These are phyloP conservation scores for Aquanectria penicillioides DNA, from an alignment of 2,329 filamentous ascomycete genomes.

Conservation along the genomic window DNA sequence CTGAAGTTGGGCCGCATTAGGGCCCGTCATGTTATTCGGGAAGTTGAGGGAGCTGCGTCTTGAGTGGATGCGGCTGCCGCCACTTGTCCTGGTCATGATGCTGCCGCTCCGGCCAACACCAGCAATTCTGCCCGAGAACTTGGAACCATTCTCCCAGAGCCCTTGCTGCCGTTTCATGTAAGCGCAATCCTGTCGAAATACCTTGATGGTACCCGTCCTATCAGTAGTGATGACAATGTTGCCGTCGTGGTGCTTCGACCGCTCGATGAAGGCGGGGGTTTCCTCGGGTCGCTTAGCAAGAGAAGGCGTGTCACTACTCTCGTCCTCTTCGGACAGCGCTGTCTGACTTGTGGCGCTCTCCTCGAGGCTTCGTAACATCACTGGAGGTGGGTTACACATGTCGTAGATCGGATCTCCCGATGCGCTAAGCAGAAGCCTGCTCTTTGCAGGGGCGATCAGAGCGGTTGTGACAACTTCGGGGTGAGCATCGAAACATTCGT, in stretches of 20 bases:
- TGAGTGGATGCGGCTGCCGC: slow-evolving; percentile 58
- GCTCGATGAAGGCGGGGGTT: slow-evolving; percentile 80
- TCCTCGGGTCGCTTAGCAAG: slow-evolving; percentile 65
- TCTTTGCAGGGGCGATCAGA: slow-evolving; percentile 82
- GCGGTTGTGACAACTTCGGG: slow-evolving; percentile 90
- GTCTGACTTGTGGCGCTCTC: slow-evolving; percentile 63
- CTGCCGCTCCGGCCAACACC: slow-evolving; percentile 69
- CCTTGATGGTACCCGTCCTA: slow-evolving; percentile 87
- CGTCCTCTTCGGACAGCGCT: slow-evolving; percentile 48
- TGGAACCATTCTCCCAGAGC: slow-evolving; percentile 80
- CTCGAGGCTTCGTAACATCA: slow-evolving; percentile 80
- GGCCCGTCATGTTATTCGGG: slow-evolving; percentile 32
- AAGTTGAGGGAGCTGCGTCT: slow-evolving; percentile 63
- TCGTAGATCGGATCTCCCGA: slow-evolving; percentile 96
- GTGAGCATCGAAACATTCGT: slow-evolving; percentile 93
- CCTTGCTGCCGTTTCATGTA: slow-evolving; percentile 80
- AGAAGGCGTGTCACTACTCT: slow-evolving; percentile 46
- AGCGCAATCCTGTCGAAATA: slow-evolving; percentile 95
- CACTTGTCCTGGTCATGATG: slow-evolving; percentile 63
- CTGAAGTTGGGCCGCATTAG: slow-evolving; percentile 43
- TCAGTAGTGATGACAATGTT: slow-evolving; percentile 95
- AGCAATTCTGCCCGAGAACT: slow-evolving; percentile 75
- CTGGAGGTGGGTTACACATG: slow-evolving; percentile 92
- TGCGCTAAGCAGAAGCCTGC: slow-evolving; percentile 78
- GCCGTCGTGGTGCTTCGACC: slow-evolving; percentile 79